A percentile compares a stretch with the other conserved stretches of the same genome.
These are phyloP conservation scores for Zasmidium angulare DNA, from an alignment of 2,329 filamentous ascomycete genomes.

Conservation along the genomic window DNA sequence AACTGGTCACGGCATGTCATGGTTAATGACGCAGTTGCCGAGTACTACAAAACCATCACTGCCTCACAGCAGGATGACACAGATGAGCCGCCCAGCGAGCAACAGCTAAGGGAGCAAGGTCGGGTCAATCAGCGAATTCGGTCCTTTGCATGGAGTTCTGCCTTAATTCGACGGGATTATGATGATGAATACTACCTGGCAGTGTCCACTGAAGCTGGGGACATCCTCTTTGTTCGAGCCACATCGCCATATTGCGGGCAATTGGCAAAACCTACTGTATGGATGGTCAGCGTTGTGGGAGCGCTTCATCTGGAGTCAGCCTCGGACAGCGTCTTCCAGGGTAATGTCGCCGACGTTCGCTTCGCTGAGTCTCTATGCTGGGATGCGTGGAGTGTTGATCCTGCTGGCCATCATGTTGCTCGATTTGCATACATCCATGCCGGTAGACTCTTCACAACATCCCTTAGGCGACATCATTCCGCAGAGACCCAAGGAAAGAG, in stretches of 20 bases:
- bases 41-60: slow-evolving; percentile 37
- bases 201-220: slow-evolving; percentile 43
- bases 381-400: slow-evolving; percentile 8
- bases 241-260: slow-evolving; percentile 39
- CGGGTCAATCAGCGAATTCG: slow-evolving; percentile 41
- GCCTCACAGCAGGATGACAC: slow-evolving; percentile 30
- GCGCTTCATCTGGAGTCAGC: neutral
- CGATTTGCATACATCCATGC: slow-evolving; percentile 17
- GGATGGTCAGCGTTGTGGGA: slow-evolving; percentile 11
- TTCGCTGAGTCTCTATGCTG: slow-evolving; percentile 12
- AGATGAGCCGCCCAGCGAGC: slow-evolving; percentile 21
- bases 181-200: slow-evolving; percentile 34
- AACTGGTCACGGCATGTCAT: slow-evolving; percentile 55
- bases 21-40: slow-evolving; percentile 51
- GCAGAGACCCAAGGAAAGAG: neutral
- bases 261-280: slow-evolving; percentile 10
- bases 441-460: slow-evolving; percentile 12
- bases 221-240: slow-evolving; percentile 40
- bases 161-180: slow-evolving; percentile 17
- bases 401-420: neutral
- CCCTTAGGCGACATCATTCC: neutral
- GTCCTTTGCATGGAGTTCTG: slow-evolving; percentile 43
- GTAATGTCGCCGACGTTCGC: slow-evolving; percentile 22
- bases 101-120: slow-evolving; percentile 13
- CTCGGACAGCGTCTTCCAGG: slow-evolving; percentile 15